Base-by-base conservation (phyloP, 2,329 filamentous ascomycete species). In the Penicillium sp. region DNA sequence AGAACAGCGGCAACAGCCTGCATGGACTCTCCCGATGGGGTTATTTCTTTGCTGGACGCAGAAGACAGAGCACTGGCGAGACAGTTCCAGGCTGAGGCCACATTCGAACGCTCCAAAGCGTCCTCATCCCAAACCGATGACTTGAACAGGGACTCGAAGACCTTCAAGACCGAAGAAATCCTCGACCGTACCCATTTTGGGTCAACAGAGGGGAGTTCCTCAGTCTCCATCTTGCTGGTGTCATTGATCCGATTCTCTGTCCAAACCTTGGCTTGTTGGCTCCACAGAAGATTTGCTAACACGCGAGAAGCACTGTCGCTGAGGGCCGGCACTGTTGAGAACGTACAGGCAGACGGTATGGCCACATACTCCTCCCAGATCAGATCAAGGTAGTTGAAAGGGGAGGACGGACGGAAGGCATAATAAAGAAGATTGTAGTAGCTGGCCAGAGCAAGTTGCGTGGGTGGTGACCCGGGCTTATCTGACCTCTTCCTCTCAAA, bases 381-480 rank as follows among this genome's bases (percentile, higher is more conserved):
- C 1, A 76, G 69, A 55, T 94, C 87, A 2, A 89, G 74, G 46
- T 88, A 80, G n/a, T 77, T 71, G 31, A 76, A 70, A 8, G 81
- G 77, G 11, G 82, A 78, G 10, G 78, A 80, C 1, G 91, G 90
- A 45, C 82, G 84, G 60, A 95, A 82, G 2, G 83, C 75, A 63
- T 94, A 95, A 66, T 95, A 95, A 9, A 89, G 78, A 1, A 97
- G 75, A 45, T 85, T 89, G 66, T 86, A 86, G 46, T 94, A 82
- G 44, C 85, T 86, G 10, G 82, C 82, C 32, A 91, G 78, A 6
- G 85, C 76, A 44, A 82, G 76, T 26, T 82, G 77, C 16, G 74
- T 72, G 6, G 68, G 62, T 35, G 79, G 72, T 58, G 66, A 51
- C 47, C 58, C 72, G 11, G 58, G 41, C 46, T 74, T 75, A 27